These are phyloP conservation scores for Isabelozyma heimii DNA, from an alignment of 805 yeast species.

Conservation along the genomic window DNA sequence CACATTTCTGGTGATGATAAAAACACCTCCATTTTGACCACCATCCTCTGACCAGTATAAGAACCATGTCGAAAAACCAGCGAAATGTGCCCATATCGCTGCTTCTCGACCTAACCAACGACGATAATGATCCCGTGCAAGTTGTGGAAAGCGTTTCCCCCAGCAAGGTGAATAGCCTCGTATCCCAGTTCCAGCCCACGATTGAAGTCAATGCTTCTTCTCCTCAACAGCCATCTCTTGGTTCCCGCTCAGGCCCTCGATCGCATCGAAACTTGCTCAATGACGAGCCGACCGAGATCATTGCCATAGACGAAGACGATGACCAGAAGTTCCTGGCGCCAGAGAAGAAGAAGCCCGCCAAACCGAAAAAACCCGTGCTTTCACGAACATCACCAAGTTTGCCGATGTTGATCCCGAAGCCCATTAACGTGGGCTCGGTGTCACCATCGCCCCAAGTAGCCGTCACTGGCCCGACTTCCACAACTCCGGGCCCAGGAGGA, in stretches of 20 bases:
- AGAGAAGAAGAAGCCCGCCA: slow-evolving; percentile 1
- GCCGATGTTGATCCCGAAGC: slow-evolving; percentile 18
- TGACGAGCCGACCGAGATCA: not conserved
- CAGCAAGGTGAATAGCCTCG: slow-evolving; percentile 14
- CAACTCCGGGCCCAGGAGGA: not conserved
- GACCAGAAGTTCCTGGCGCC: slow-evolving; percentile 6
- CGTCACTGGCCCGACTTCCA: not conserved
- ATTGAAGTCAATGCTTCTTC: slow-evolving; percentile 11
- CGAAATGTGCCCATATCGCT: slow-evolving; percentile 34
- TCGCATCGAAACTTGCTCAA: not conserved
- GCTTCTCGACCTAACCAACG: slow-evolving; percentile 17
- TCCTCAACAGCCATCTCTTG: not conserved
- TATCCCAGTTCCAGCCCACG: slow-evolving; percentile 31
- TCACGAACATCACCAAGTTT: slow-evolving; percentile 8
- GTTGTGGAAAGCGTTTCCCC: slow-evolving; percentile 1
- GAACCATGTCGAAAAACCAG: slow-evolving; percentile 2
- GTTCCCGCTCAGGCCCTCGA: not conserved
- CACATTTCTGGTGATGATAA: not conserved
- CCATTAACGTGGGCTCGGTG: slow-evolving; percentile 1
- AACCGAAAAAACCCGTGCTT: slow-evolving; percentile 5
- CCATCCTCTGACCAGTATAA: not conserved
- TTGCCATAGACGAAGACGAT: slow-evolving; percentile 5
- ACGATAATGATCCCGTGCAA: not conserved
- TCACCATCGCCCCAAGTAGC: slow-evolving; percentile 6
- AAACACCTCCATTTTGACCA: not conserved